phyloP scores from a whole-genome alignment of 2,329 filamentous ascomycete genomes.

The Colletotrichum siamense region DNA sequence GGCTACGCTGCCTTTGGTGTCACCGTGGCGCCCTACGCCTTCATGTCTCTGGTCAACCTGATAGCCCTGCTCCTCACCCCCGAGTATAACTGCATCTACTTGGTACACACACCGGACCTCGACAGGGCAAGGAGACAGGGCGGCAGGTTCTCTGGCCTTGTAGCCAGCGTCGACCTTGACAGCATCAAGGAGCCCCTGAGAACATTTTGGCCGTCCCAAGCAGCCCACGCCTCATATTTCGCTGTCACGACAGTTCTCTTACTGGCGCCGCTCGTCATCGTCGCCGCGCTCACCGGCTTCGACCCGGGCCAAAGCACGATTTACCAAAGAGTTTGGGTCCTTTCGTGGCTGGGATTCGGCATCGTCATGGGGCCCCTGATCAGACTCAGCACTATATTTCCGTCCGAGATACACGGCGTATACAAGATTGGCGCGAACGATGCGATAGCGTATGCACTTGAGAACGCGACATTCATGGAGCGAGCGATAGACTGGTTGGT shows the following conservation, averaged over 20 bases:
- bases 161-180: constrained; percentile 17
- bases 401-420: constrained; percentile 7
- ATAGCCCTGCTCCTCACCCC: constrained; percentile 28
- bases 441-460: constrained; percentile 14
- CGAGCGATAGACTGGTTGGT: constrained; percentile 17
- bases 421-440: constrained; percentile 14
- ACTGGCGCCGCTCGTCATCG: background rate
- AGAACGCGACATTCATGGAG: constrained; percentile 9
- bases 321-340: background rate
- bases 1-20: constrained; percentile 37
- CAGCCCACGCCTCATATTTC: background rate
- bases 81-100: constrained; percentile 31
- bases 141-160: constrained; percentile 3
- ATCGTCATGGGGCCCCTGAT: constrained; percentile 9
- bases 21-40: constrained; percentile 31
- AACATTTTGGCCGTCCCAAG: constrained; percentile 15
- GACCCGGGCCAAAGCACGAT: background rate
- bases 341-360: constrained; percentile 6
- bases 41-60: constrained; percentile 35
- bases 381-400: background rate
- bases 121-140: constrained; percentile 10
- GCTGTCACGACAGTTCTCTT: constrained; percentile 7
- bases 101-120: constrained; percentile 25
- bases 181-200: constrained; percentile 5
- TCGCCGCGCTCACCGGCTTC: constrained; percentile 5